Conservation (phyloP, 2,329 filamentous ascomycete genomes). For the Paramyrothecium roridum region DNA sequence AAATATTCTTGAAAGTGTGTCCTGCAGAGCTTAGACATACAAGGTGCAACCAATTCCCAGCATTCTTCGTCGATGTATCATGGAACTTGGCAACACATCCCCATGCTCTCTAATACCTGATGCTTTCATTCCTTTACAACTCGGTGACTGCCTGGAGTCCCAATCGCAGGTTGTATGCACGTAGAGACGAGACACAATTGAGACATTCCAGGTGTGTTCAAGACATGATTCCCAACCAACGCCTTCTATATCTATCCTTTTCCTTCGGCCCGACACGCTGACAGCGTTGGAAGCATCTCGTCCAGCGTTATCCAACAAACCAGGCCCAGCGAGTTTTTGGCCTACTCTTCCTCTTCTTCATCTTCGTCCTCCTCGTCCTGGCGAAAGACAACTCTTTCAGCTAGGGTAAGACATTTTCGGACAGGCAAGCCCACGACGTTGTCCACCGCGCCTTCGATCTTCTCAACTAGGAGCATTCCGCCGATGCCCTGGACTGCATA, state of each 20-base stretch:
- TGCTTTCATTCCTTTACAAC: no score
- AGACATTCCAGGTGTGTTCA: neutral
- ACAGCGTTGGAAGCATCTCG: neutral
- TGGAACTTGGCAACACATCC: no score
- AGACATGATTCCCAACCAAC: neutral
- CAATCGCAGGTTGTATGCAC: no score
- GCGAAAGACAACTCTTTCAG: slow-evolving; percentile 81
- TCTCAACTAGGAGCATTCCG: slow-evolving; percentile 81
- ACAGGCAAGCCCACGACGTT: slow-evolving; percentile 93
- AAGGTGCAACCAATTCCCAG: no score
- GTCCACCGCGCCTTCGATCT: slow-evolving; percentile 84
- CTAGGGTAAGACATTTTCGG: slow-evolving; percentile 71
- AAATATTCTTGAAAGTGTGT: no score
- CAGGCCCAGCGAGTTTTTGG: slow-evolving; percentile 15
- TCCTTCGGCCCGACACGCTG: no score
- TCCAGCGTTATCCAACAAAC: neutral
- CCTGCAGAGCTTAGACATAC: no score
- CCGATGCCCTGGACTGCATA: slow-evolving; percentile 92
- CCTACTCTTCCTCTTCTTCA: slow-evolving; percentile 43
- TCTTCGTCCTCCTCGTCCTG: slow-evolving; percentile 60
- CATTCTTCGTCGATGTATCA: no score
- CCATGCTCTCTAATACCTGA: no score
- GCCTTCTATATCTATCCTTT: neutral
- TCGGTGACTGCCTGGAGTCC: no score
- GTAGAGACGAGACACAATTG: neutral